Conservation (phyloP, 169 alveolate genomes). For the Plasmodium gonderi region DNA sequence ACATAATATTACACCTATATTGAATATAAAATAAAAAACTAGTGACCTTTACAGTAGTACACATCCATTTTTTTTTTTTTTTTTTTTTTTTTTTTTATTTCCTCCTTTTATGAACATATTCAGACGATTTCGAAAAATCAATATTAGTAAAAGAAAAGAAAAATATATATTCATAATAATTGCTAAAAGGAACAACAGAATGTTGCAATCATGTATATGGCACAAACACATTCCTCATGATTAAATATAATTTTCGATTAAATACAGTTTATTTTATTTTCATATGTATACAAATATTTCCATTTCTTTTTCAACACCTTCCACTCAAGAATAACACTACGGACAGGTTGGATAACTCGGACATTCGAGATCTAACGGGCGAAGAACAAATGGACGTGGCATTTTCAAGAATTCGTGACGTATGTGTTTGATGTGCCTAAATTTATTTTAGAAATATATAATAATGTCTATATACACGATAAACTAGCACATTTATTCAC, state of each 20-base stretch:
- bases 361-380: neutral
- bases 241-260: neutral
- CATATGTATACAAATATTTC: neutral
- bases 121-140: constrained; percentile 18
- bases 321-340: constrained; percentile 10
- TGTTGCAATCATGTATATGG: neutral
- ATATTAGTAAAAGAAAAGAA: constrained; percentile 14
- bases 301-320: neutral
- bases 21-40: too few species aligned
- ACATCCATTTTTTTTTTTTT: neutral
- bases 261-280: neutral
- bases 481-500: neutral
- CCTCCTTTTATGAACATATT: neutral
- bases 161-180: neutral
- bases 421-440: neutral
- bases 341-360: neutral
- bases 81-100: neutral
- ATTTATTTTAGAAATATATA: too few species aligned
- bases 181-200: neutral
- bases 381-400: constrained; percentile 55
- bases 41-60: too few species aligned
- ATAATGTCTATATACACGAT: neutral
- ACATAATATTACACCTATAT: too few species aligned
- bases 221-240: neutral
- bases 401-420: constrained; percentile 40